These are phyloP conservation scores for Entamoeba histolytica DNA, from an alignment of 208 protist species.

Conservation along the genomic window DNA sequence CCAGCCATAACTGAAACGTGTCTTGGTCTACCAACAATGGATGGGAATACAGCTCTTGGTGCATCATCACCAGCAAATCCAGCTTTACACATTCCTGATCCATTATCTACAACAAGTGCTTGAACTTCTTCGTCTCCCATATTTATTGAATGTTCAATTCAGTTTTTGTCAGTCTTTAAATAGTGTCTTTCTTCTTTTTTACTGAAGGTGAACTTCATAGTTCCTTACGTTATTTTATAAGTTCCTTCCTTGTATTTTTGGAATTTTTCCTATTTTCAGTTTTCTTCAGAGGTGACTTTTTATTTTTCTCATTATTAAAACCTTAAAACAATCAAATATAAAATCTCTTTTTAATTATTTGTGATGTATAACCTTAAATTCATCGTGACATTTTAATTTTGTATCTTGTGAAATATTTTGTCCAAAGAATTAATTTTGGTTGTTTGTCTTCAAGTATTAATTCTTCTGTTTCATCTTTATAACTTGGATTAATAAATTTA, in stretches of 20 bases:
- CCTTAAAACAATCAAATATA: too few relatives aligned
- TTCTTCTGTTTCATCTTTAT: not conserved
- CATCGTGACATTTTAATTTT: not conserved
- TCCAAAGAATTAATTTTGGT: not conserved
- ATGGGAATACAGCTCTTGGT: conserved; percentile 63
- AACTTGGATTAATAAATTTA: not conserved
- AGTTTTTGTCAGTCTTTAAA: too few relatives aligned
- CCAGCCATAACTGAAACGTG: conserved; percentile 9
- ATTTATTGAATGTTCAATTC: not conserved
- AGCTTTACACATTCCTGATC: conserved; percentile 56
- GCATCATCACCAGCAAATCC: conserved; percentile 82
- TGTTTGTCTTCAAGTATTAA: not conserved
- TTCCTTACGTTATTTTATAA: too few relatives aligned
- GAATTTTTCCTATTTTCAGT: too few relatives aligned
- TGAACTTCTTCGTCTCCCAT: not conserved
- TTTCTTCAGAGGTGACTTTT: too few relatives aligned
- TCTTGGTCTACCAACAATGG: conserved; percentile 60
- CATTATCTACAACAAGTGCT: conserved; percentile 32
- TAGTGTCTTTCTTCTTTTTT: too few relatives aligned
- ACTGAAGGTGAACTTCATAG: too few relatives aligned
- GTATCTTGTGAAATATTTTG: not conserved
- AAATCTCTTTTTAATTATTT: too few relatives aligned
- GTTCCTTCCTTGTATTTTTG: too few relatives aligned
- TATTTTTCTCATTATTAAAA: too few relatives aligned
- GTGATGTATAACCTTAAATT: too few relatives aligned